These are phyloP conservation scores for Pseudodiploospora longispora DNA, from an alignment of 2,329 filamentous ascomycete species.

Conservation along the genomic window DNA sequence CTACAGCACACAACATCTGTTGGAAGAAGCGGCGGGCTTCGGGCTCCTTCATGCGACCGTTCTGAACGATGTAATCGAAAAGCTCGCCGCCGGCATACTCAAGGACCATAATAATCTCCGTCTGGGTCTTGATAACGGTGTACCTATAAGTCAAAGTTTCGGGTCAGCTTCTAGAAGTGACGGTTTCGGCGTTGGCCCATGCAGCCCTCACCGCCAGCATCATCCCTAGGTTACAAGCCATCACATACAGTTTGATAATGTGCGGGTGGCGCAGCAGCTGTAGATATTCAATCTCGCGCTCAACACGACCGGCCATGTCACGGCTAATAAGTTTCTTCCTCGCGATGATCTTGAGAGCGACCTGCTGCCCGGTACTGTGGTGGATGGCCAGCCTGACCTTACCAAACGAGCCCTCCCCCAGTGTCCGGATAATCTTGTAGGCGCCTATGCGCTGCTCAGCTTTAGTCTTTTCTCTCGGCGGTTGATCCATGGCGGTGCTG, in stretches of 20 bases:
- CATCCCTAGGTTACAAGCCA: too few relatives aligned
- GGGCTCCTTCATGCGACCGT: constrained; percentile 83
- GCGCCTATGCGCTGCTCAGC: constrained; percentile 81
- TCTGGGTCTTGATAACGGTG: constrained; percentile 90
- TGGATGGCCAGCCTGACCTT: constrained; percentile 98
- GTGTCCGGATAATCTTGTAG: constrained; percentile 82
- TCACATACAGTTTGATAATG: constrained; percentile 88
- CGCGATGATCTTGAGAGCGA: constrained; percentile 95
- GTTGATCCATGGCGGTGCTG: constrained; percentile 25
- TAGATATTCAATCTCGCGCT: constrained; percentile 96
- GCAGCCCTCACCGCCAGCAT: background rate
- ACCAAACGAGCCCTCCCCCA: constrained; percentile 95
- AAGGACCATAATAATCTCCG: constrained; percentile 97
- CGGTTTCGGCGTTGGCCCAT: too few relatives aligned
- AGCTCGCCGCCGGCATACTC: constrained; percentile 95
- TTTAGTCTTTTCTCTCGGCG: constrained; percentile 40
- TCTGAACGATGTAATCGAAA: constrained; percentile 95
- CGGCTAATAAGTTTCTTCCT: constrained; percentile 92
- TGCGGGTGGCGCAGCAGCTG: constrained; percentile 93
- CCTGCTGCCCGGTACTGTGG: constrained; percentile 84
- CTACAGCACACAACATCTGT: constrained; percentile 96
- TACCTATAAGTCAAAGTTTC: constrained; percentile 46
- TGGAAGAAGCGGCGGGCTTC: constrained; percentile 98
- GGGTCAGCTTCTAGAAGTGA: too few relatives aligned
- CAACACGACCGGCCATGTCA: constrained; percentile 96